Evolutionary conservation across 2,329 filamentous ascomycete genomes (phyloP), one percentile per base, ranked within the genome.

Genomic region (Scopulariopsis brevicaulis): DNA sequence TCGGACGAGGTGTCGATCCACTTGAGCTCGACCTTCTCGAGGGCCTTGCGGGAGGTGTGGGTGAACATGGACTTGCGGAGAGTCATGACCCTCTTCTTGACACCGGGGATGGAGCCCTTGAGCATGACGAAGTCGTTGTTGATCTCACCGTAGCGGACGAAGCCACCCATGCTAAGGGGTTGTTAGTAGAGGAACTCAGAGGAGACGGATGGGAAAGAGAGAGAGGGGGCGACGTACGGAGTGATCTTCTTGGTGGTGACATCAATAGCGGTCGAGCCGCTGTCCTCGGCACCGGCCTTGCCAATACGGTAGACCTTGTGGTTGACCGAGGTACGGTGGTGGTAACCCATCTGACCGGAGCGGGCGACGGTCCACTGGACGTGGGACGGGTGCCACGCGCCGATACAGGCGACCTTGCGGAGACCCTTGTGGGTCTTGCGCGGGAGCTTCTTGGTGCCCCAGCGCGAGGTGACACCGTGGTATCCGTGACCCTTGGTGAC

Each of bases 401-500:
- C 94, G 78, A 99, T 99, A 96, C 94, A 99, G 74, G 94, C 94
- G 70, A 99, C 93, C 89, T 99, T 99, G 74, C 94, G 88, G 74
- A 99, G 91, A 96, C 94, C 94, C 88, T 99, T 99, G 89, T 99
- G 94, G 63, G 94, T 99, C 91, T 99, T 99, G 76, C 94, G 90
- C 69, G 94, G 94, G 72, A 99, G 90, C 90, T 97, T 99, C 90
- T 96, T 99, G 82, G 94, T 99, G 71, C 94, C 94, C 94, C 94
- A 99, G 81, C 94, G 87, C 77, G 86, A 83, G 66, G 94, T 99
- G 71, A 99, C 94, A 88, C 94, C 94, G 76, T 83, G 83, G 89
- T 90, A 97, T 76, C 94, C 94, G 83, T 97, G 91, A 84, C 94
- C 94, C 87, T 96, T 97, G 84, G 94, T 99, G 75, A 99, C 92